Percentiles rank a stretch among this genome's conserved stretches.
Conservation (phyloP, 805 yeast genomes). For the Sugiyamaella floridensis region DNA sequence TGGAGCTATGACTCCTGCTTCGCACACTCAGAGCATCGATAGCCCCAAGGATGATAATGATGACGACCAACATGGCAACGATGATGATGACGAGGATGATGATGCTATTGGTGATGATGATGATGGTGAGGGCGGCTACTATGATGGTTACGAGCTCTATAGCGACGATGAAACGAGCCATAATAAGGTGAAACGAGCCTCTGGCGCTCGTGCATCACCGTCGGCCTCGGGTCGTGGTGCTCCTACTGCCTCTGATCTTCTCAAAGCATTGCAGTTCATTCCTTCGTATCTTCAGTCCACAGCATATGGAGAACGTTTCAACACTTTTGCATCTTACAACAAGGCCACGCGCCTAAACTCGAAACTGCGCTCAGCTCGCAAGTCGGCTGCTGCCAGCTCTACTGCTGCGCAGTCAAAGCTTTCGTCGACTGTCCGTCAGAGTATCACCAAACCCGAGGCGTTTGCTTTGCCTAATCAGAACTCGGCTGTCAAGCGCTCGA, state of each 20-base stretch:
- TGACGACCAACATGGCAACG: background rate
- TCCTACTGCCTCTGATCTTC: background rate
- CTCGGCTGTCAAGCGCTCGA: background rate
- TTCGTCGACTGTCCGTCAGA: background rate
- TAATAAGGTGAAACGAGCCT: background rate
- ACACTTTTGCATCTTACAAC: conserved; percentile 11
- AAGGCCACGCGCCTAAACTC: conserved; percentile 16
- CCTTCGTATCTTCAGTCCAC: conserved; percentile 18
- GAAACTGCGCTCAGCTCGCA: conserved; percentile 14
- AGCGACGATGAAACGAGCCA: background rate
- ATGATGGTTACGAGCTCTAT: background rate
- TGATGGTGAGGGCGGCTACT: background rate
- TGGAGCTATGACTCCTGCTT: conserved; percentile 9
- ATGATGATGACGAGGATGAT: background rate
- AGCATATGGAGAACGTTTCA: conserved; percentile 21
- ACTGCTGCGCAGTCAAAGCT: background rate
- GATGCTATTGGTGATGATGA: background rate
- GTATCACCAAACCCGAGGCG: background rate
- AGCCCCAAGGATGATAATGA: background rate
- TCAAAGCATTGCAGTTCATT: conserved; percentile 6
- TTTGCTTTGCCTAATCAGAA: background rate
- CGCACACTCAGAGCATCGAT: background rate
- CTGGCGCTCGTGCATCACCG: background rate
- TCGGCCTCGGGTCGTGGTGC: background rate
- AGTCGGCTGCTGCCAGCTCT: background rate